Percentiles rank a stretch among this genome's conserved stretches.
Evolutionary conservation across 2,329 filamentous ascomycete species (phyloP).

Genomic region (Aurifilum marmelostoma): DNA sequence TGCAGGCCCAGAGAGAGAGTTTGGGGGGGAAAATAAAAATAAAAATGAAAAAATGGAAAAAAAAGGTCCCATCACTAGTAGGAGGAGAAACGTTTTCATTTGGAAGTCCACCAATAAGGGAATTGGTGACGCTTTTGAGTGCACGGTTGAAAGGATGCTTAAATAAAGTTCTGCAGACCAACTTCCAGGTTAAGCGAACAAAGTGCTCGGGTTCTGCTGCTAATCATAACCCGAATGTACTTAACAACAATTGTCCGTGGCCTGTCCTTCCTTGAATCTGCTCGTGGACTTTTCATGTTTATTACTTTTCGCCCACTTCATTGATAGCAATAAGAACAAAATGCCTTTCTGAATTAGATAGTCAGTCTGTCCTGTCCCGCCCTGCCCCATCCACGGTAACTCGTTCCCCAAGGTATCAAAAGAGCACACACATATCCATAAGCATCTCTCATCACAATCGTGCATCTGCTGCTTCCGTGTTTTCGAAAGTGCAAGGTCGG

Average conservation of each 20-base stretch:
- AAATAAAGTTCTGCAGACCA: neutral
- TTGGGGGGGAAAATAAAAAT: no score
- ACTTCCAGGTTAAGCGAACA: neutral
- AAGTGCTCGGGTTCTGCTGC: constrained; percentile 17
- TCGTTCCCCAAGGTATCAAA: no score
- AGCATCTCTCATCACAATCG: neutral
- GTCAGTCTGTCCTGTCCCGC: neutral
- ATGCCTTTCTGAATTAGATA: no score
- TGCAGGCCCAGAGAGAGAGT: neutral
- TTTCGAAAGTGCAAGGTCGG: neutral
- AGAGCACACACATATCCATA: no score
- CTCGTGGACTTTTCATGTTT: neutral
- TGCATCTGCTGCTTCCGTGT: neutral
- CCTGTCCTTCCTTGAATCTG: no score
- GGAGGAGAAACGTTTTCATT: neutral
- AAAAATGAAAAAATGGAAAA: neutral
- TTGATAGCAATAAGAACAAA: no score
- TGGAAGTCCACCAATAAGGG: constrained; percentile 24
- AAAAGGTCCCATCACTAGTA: no score
- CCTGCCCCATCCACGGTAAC: no score
- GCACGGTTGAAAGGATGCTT: constrained; percentile 3
- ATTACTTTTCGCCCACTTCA: no score
- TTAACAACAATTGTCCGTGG: neutral
- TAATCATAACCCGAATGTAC: constrained; percentile 21
- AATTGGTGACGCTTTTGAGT: neutral